Evolutionary conservation across 2,329 filamentous ascomycete genomes (phyloP).

Genomic region (Cladosporium austrohemisphaericum): DNA sequence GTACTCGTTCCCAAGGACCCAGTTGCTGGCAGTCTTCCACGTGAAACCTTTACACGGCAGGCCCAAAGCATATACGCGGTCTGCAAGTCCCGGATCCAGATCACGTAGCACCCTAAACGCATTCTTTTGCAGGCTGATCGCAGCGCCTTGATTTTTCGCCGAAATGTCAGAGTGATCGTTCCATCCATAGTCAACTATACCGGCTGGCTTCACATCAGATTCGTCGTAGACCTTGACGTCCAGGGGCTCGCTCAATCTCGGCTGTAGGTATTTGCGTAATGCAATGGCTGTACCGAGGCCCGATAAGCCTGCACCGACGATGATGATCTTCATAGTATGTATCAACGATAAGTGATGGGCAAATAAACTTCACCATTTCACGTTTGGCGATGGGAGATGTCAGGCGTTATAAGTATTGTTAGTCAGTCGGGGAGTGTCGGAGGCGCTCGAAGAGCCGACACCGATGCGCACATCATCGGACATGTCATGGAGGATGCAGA

Average conservation of each 20-base stretch:
- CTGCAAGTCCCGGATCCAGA: constrained; percentile 2
- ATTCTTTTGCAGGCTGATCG: constrained; percentile 10
- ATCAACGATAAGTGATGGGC: too few species aligned
- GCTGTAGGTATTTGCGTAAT: constrained; percentile 4
- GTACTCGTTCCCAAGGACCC: constrained; percentile 1
- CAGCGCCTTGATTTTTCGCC: constrained; percentile 11
- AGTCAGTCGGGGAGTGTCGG: too few species aligned
- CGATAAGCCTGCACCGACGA: constrained; percentile 1
- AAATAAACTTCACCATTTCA: too few species aligned
- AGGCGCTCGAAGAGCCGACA: too few species aligned
- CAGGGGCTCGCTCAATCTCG: neutral
- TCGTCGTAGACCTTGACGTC: constrained; percentile 8
- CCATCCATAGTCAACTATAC: neutral
- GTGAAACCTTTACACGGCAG: constrained; percentile 8
- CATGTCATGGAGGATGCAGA: too few species aligned
- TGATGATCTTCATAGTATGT: constrained; percentile 11
- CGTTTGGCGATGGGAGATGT: too few species aligned
- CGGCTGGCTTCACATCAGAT: neutral
- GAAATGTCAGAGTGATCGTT: constrained; percentile 7
- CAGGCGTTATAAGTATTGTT: too few species aligned
- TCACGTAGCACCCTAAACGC: constrained; percentile 8
- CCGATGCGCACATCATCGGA: too few species aligned
- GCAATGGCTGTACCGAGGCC: constrained; percentile 9
- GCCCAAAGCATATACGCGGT: neutral
- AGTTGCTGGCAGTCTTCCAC: constrained; percentile 9